These are phyloP conservation scores for Vanilla planifolia DNA, from an alignment of 106 monocot genomes.

Conservation along the genomic window DNA sequence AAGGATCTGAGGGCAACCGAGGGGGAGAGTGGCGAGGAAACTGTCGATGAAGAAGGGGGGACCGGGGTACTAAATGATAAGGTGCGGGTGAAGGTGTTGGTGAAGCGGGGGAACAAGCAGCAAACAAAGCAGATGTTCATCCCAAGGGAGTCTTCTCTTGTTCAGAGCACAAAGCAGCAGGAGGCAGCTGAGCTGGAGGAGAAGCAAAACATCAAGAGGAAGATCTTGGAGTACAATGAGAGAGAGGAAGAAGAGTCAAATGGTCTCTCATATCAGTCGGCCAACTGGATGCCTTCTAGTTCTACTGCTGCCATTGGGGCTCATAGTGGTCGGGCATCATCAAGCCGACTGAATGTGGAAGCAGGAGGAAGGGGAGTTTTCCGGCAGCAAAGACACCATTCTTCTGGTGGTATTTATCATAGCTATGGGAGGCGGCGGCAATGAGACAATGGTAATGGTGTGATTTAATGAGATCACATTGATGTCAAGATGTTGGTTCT, in stretches of 20 bases:
- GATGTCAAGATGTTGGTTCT: no score
- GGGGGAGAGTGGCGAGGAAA: conserved; percentile 90
- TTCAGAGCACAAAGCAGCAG: conserved; percentile 90
- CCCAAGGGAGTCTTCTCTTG: conserved; percentile 63
- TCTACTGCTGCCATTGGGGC: conserved; percentile 6
- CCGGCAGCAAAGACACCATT: conserved; percentile 30
- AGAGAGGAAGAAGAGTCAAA: conserved; percentile 88
- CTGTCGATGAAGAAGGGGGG: conserved; percentile 66
- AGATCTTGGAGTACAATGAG: conserved; percentile 95
- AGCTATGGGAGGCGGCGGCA: conserved; percentile 66
- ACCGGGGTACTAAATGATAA: conserved; percentile 27
- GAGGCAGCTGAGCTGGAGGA: conserved; percentile 93
- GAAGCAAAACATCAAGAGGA: conserved; percentile 82
- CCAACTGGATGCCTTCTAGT: conserved; percentile 44
- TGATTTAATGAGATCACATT: no score
- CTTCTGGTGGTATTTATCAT: conserved; percentile 46
- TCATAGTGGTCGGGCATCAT: conserved; percentile 12
- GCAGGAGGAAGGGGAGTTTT: conserved; percentile 26
- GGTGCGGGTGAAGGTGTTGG: conserved; percentile 80
- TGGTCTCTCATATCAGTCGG: conserved; percentile 35
- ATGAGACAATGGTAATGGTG: no score
- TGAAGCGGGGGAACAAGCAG: conserved; percentile 91
- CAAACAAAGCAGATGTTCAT: conserved; percentile 95
- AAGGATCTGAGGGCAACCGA: conserved; percentile 45
- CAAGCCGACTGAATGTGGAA: conserved; percentile 55